Conservation (phyloP, 805 yeast species). For the Wickerhamiella shivajii region DNA sequence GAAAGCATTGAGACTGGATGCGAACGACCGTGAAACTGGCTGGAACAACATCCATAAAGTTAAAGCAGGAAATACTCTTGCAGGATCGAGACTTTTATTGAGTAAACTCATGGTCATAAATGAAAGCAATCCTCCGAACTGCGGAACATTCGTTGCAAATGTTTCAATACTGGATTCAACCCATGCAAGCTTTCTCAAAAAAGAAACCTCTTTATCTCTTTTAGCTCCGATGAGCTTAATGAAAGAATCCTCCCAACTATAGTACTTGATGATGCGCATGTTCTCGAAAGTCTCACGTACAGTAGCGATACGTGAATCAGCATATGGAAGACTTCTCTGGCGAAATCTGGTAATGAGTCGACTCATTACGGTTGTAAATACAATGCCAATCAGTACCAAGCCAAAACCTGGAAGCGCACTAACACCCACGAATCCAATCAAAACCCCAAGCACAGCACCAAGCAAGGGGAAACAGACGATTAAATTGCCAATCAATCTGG, state of each 20-base stretch:
- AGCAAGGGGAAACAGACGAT: slow-evolving; percentile 14
- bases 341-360: slow-evolving; percentile 41
- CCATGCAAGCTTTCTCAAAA: slow-evolving; percentile 48
- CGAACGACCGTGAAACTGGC: slow-evolving; percentile 49
- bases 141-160: slow-evolving; percentile 56
- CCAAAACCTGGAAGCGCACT: slow-evolving; percentile 60
- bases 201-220: slow-evolving; percentile 47
- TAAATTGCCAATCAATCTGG: slow-evolving; percentile 16
- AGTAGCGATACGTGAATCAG: slow-evolving; percentile 62
- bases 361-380: slow-evolving; percentile 33
- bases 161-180: slow-evolving; percentile 51
- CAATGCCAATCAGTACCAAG: slow-evolving; percentile 27
- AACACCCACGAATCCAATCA: slow-evolving; percentile 56
- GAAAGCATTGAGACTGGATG: slow-evolving; percentile 32
- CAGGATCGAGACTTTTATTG: slow-evolving; percentile 34
- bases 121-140: slow-evolving; percentile 53
- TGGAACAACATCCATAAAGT: slow-evolving; percentile 54
- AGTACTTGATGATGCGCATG: slow-evolving; percentile 71
- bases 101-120: slow-evolving; percentile 35
- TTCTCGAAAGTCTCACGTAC: slow-evolving; percentile 68
- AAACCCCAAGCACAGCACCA: slow-evolving; percentile 41
- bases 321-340: slow-evolving; percentile 40
- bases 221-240: slow-evolving; percentile 37
- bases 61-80: slow-evolving; percentile 55
- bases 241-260: slow-evolving; percentile 86